phyloP scores from a whole-genome alignment of 352 stramenopile species.

The Phytophthora parvispora region DNA sequence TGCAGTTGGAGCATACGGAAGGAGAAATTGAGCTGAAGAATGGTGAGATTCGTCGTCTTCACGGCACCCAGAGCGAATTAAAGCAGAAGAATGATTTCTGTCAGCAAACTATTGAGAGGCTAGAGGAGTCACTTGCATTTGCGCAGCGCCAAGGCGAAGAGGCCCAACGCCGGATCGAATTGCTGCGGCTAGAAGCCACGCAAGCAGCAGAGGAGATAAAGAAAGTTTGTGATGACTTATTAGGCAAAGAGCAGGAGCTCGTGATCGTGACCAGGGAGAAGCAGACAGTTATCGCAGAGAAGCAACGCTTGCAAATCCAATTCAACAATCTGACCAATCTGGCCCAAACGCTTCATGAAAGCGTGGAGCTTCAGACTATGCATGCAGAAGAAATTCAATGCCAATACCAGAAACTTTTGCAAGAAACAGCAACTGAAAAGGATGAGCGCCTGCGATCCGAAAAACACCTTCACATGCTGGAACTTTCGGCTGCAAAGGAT shows the following conservation, averaged over 20 bases:
- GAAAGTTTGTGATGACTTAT: conserved; percentile 39
- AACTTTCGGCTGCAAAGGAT: conserved; percentile 54
- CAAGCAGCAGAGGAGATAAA: conserved; percentile 50
- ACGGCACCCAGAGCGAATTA: conserved; percentile 59
- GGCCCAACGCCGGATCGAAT: conserved; percentile 50
- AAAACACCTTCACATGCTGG: conserved; percentile 54
- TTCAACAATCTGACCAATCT: conserved; percentile 48
- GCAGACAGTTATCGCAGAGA: conserved; percentile 42
- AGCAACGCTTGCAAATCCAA: conserved; percentile 61
- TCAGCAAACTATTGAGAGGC: conserved; percentile 54
- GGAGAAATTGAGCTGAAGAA: conserved; percentile 81
- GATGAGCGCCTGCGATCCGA: conserved; percentile 57
- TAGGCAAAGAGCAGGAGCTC: conserved; percentile 51
- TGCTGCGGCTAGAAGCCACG: conserved; percentile 60
- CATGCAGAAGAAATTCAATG: conserved; percentile 53
- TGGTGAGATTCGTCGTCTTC: conserved; percentile 68
- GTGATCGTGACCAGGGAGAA: conserved; percentile 42
- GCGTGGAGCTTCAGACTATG: conserved; percentile 51
- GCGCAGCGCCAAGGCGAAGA: conserved; percentile 61
- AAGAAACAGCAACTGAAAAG: conserved; percentile 48
- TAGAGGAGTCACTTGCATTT: conserved; percentile 51
- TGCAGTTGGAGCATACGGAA: conserved; percentile 73
- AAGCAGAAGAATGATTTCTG: conserved; percentile 68
- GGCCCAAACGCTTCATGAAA: conserved; percentile 43
- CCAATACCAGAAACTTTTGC: conserved; percentile 39